These are phyloP conservation scores for Polygonum aviculare DNA, from an alignment of 148 eudicot species.

Conservation along the genomic window DNA sequence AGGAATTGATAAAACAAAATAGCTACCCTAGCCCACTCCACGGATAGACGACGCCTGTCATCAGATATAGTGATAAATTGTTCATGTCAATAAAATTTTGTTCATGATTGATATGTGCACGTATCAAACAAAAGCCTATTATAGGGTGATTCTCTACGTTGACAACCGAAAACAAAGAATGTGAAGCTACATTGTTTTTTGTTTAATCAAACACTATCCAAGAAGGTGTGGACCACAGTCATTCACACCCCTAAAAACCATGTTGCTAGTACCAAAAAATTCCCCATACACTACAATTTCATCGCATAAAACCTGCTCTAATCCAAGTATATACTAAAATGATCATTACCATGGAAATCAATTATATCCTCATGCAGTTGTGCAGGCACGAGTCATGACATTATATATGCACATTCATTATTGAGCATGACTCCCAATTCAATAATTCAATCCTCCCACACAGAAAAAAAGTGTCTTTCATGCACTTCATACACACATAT, in stretches of 20 bases:
- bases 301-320: background rate
- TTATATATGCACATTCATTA: background rate
- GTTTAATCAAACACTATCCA: background rate
- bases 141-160: background rate
- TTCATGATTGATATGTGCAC: background rate
- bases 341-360: background rate
- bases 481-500: background rate
- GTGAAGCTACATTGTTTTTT: background rate
- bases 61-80: no score
- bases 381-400: background rate
- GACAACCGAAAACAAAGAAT: background rate
- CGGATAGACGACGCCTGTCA: constrained; percentile 70
- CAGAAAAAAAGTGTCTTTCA: background rate
- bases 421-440: background rate
- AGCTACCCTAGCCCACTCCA: constrained; percentile 91
- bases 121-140: background rate
- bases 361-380: background rate
- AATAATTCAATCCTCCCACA: background rate
- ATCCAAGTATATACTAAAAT: background rate
- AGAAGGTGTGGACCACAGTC: background rate
- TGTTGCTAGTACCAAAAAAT: background rate
- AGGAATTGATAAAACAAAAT: background rate
- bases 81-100: no score
- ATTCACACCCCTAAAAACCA: no score
- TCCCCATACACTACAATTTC: background rate